Evolutionary conservation across 768 basidiomycete species (phyloP), one percentile per base, ranked within the genome.

Genomic region (Pulveroboletus sp.): DNA sequence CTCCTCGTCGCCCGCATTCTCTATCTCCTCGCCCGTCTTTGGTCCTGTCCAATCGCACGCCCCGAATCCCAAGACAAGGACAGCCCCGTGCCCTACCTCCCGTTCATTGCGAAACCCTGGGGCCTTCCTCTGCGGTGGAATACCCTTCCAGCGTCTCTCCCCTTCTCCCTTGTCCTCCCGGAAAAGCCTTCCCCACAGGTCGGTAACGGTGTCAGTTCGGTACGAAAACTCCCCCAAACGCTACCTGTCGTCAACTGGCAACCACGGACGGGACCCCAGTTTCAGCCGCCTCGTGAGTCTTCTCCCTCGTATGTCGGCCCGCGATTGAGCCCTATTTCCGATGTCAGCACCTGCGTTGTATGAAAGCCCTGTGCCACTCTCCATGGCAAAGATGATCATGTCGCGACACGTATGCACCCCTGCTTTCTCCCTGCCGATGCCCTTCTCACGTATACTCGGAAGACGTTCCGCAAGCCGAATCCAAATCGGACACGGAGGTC

Each of bases 341-440:
- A 26, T 42, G 5, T 12, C 19, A 76, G 75, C 73, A 39, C 72
- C 75, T 24, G 70, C 73, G 1, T 54, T 74, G 16, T 76, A 77
- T 45, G 68, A 75, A 51, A 72, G 56, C 48, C 70, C 71, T 43
- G 64, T 69, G 31, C 75, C 75, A 39, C 55, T 73, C 35, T 77
- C 76, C 8, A 77, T 77, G 75, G 75, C 75, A 29, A 77, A 77
- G 60, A 71, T 77, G 50, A 77, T 77, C 54, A 77, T 77, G 76
- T 76, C 75, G 24, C 73, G 75, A 61, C 75, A 77, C 65, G 75
- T 77, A 58, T 38, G 75, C 60, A 23, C 9, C 27, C 10, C 22
- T 46, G 36, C 47, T 23, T 41, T 37, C n/a, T 50, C 23, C 8
- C 53, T 35, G 35, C 32, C 50, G 32, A 22, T 20, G 16, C 19